A percentile compares a stretch with the other conserved stretches of the same genome.
These are phyloP conservation scores for Pancytospora epiphaga DNA, from an alignment of 371 early-diverging fungal species.

Conservation along the genomic window DNA sequence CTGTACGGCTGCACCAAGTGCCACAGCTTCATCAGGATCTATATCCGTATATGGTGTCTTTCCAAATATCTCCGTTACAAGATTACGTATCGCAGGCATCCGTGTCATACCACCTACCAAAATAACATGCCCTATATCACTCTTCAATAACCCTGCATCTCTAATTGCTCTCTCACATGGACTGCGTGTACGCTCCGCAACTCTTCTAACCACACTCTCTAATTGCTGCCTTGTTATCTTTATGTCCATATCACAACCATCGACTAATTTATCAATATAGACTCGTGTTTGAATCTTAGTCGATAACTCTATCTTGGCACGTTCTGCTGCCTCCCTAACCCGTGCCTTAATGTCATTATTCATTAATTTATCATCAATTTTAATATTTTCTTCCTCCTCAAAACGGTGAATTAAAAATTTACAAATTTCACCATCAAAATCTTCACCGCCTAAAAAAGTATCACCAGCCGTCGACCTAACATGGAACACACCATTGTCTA, in stretches of 20 bases:
- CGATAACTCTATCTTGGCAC: constrained; percentile 91
- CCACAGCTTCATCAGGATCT: constrained; percentile 97
- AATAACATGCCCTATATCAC: constrained; percentile 81
- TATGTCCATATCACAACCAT: constrained; percentile 76
- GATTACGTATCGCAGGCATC: constrained; percentile 85
- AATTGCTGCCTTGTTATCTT: constrained; percentile 78
- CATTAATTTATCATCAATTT: constrained; percentile 60
- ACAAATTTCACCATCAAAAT: constrained; percentile 81
- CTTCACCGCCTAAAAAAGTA: constrained; percentile 90
- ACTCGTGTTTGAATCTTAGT: constrained; percentile 65
- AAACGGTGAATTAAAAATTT: constrained; percentile 67
- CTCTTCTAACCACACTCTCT: constrained; percentile 69
- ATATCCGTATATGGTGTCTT: constrained; percentile 79
- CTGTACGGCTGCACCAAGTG: constrained; percentile 93
- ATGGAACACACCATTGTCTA: constrained; percentile 91
- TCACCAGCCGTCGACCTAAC: constrained; percentile 70
- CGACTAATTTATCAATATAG: constrained; percentile 82
- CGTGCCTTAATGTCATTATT: constrained; percentile 82
- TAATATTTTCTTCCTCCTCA: constrained; percentile 69
- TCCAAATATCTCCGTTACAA: constrained; percentile 76
- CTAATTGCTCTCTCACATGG: constrained; percentile 87
- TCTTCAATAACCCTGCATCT: constrained; percentile 74
- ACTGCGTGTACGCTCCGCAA: constrained; percentile 75
- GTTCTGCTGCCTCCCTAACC: constrained; percentile 86
- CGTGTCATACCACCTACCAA: constrained; percentile 97